These are phyloP conservation scores for Marasmius sp. DNA, from an alignment of 1,284 basidiomycete genomes.

Conservation along the genomic window DNA sequence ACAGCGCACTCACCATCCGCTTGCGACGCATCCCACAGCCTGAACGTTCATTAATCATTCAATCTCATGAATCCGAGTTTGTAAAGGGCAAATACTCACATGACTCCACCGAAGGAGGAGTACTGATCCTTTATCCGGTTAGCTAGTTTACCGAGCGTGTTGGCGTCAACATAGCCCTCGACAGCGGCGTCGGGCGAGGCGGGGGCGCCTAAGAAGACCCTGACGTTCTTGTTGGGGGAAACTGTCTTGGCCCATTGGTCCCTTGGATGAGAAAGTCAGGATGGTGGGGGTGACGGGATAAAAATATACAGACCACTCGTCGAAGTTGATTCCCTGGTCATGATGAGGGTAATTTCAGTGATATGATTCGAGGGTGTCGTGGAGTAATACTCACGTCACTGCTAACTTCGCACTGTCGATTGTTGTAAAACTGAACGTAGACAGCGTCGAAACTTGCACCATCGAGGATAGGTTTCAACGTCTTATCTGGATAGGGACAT, in stretches of 20 bases:
- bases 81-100: constrained; percentile 38
- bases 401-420: constrained; percentile 47
- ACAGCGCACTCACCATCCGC: constrained; percentile 25
- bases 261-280: constrained; percentile 32
- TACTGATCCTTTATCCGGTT: constrained; percentile 44
- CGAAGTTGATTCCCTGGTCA: constrained; percentile 52
- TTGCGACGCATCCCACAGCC: constrained; percentile 29
- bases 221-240: constrained; percentile 59
- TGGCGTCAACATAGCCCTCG: constrained; percentile 50
- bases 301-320: constrained; percentile 38
- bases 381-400: constrained; percentile 36
- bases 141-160: constrained; percentile 45
- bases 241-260: constrained; percentile 61
- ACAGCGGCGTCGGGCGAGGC: constrained; percentile 47
- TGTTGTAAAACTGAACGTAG: constrained; percentile 60
- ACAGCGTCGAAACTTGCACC: constrained; percentile 59
- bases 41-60: neutral
- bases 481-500: constrained; percentile 64
- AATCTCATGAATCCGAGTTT: neutral
- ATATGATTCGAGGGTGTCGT: neutral
- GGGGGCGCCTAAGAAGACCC: constrained; percentile 64
- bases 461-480: constrained; percentile 52
- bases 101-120: constrained; percentile 67
- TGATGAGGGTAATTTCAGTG: neutral
- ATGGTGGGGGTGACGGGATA: neutral